Conservation (phyloP, 257 asterid genomes). For the Solanum peruvianum region DNA sequence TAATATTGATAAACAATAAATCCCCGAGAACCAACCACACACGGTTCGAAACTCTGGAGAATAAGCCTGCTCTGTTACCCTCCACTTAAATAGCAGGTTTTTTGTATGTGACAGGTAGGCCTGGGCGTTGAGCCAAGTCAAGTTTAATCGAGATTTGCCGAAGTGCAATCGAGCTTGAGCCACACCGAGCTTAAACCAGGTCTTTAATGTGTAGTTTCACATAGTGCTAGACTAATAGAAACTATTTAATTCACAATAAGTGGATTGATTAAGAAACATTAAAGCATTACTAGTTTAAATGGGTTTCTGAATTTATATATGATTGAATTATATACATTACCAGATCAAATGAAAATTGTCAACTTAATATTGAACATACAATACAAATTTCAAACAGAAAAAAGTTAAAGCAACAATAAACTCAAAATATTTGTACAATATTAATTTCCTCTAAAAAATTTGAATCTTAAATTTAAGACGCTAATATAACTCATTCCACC, state of each 20-base stretch:
- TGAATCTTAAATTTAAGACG: neutral
- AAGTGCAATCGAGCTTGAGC: neutral
- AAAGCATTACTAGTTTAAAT: neutral
- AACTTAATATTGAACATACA: neutral
- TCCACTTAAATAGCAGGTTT: neutral
- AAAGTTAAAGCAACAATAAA: neutral
- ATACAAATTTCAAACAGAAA: neutral
- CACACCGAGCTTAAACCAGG: neutral
- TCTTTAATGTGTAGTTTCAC: neutral
- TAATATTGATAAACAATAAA: neutral
- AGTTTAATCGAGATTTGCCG: neutral
- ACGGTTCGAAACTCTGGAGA: neutral
- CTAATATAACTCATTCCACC: neutral
- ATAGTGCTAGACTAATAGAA: neutral
- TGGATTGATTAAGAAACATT: neutral
- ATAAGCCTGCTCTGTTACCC: neutral
- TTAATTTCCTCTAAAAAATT: neutral
- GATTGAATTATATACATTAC: neutral
- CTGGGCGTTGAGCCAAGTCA: neutral
- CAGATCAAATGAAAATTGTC: neutral
- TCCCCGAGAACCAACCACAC: neutral
- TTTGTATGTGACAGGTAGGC: neutral
- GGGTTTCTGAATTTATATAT: neutral
- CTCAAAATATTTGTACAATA: neutral
- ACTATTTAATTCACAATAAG: neutral